phyloP scores from a whole-genome alignment of 2,329 filamentous ascomycete genomes.

The Didymella sp. region DNA sequence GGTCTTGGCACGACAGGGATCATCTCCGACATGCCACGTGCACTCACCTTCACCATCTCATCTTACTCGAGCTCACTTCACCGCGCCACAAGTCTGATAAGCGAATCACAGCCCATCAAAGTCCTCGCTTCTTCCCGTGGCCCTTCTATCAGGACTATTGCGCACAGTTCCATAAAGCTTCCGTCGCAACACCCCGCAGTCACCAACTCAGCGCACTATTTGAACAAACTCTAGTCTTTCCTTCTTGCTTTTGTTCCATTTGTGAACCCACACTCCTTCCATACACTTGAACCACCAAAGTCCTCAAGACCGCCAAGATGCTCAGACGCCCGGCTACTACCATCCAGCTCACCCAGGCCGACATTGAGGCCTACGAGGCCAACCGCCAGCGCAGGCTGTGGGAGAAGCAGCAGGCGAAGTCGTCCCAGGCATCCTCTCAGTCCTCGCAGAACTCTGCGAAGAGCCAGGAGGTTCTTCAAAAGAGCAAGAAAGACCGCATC shows the following conservation, averaged over 20 bases:
- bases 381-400: slow-evolving; percentile 54
- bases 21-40: slow-evolving; percentile 25
- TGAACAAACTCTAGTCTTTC: slow-evolving; percentile 9
- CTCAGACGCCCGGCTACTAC: slow-evolving; percentile 72
- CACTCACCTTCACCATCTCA: slow-evolving; percentile 17
- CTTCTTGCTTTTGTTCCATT: slow-evolving; percentile 3
- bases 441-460: slow-evolving; percentile 23
- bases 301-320: slow-evolving; percentile 53
- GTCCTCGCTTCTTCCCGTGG: slow-evolving; percentile 7
- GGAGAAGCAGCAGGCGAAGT: slow-evolving; percentile 36
- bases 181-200: neutral
- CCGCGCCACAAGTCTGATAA: slow-evolving; percentile 5
- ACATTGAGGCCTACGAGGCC: slow-evolving; percentile 74
- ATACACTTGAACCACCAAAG: neutral
- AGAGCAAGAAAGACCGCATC: slow-evolving; percentile 43
- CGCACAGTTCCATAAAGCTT: slow-evolving; percentile 1
- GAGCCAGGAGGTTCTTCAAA: slow-evolving; percentile 25
- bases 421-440: slow-evolving; percentile 25
- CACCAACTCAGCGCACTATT: neutral
- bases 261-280: slow-evolving; percentile 5
- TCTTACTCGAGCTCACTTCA: slow-evolving; percentile 7
- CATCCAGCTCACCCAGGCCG: slow-evolving; percentile 72
- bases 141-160: neutral
- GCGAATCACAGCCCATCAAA: neutral
- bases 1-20: slow-evolving; percentile 42